Base-by-base conservation (phyloP, 202 grass and related monocot species). In the Elaeis oleifera region DNA sequence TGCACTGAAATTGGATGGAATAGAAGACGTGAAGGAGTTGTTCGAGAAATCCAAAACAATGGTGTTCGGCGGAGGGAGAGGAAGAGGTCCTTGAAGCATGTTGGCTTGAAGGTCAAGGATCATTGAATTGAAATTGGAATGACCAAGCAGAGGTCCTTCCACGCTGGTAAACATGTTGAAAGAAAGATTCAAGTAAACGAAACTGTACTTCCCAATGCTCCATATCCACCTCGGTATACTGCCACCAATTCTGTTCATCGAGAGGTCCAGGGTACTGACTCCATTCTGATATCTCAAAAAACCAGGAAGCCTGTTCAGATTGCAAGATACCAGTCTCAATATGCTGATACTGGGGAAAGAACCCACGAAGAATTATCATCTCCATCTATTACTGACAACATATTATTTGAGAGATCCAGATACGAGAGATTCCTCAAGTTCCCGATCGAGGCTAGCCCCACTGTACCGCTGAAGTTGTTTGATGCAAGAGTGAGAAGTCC, bases 331-430 rank as follows among this genome's bases (percentile, higher is more conserved):
- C 61, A 85, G 60, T 11, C 59, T 56, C 26, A 94, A 27, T 6
- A 64, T 79, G 4, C 13, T 26, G 24, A 69, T 61, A 5, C 61
- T 39, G 14, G 79, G 63, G n/a, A 70, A 63, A 7, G 48, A 65
- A 0, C 51, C 39, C 31, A 24, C 19, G 48, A 74, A 68, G 71
- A 70, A 60, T 68, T 64, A 54, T 59, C 15, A 20, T 27, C 18
- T 0, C 54, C 70, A 0, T 85, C 72, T 15, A 63, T 65, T 3
- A 89, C 4, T 0, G 65, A 59, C 4, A 95, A 15, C 23, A 53
- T 72, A 50, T 95, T 89, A 49, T 78, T 80, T 23, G 89, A 95
- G 15, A 95, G 76, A 69, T 70, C 78, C 61, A 95, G 50, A 26
- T 2, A 56, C 3, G 4, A 5, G 19, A 95, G 70, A 21, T 57